A percentile compares a stretch with the other conserved stretches of the same genome.
Evolutionary conservation across 2,329 filamentous ascomycete genomes (phyloP).

Genomic region (Ilyonectria sp.): DNA sequence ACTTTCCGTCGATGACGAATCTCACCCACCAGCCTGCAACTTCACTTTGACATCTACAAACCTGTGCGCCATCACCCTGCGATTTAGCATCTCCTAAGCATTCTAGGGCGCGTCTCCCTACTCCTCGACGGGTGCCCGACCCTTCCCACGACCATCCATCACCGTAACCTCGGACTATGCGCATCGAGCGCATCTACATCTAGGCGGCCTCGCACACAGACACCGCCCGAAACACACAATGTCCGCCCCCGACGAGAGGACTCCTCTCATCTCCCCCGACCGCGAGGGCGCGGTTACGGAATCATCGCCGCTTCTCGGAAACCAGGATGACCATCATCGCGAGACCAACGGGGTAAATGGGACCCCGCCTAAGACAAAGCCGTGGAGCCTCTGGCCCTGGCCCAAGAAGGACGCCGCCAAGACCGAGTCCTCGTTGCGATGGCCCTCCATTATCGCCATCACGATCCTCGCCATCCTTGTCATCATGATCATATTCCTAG

Average conservation of each 20-base stretch:
- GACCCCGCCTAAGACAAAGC: slow-evolving; percentile 19
- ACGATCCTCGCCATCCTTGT: slow-evolving; percentile 73
- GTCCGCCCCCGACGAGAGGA: slow-evolving; percentile 60
- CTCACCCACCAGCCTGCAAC: slow-evolving; percentile 45
- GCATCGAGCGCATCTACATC: slow-evolving; percentile 13
- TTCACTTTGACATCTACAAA: slow-evolving; percentile 34
- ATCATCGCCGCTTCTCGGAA: slow-evolving; percentile 67
- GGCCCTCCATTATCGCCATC: slow-evolving; percentile 86
- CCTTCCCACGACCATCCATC: not conserved
- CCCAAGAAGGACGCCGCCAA: slow-evolving; percentile 38
- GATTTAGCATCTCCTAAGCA: slow-evolving; percentile 1
- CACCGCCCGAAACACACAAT: slow-evolving; percentile 52
- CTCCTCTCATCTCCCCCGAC: slow-evolving; percentile 60
- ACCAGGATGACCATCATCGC: slow-evolving; percentile 56
- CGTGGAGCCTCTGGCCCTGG: slow-evolving; percentile 42
- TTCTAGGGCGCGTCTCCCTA: slow-evolving; percentile 34
- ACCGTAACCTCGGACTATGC: slow-evolving; percentile 11
- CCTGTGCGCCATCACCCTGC: slow-evolving; percentile 3
- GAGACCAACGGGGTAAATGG: slow-evolving; percentile 39
- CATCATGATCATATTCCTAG: slow-evolving; percentile 80
- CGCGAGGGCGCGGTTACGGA: slow-evolving; percentile 56
- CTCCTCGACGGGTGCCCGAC: not conserved
- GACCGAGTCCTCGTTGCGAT: slow-evolving; percentile 61
- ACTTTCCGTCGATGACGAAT: slow-evolving; percentile 49
- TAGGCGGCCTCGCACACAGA: slow-evolving; percentile 44